These are phyloP conservation scores for Melaleuca quinquenervia DNA, from an alignment of 345 rosid species.

Conservation along the genomic window DNA sequence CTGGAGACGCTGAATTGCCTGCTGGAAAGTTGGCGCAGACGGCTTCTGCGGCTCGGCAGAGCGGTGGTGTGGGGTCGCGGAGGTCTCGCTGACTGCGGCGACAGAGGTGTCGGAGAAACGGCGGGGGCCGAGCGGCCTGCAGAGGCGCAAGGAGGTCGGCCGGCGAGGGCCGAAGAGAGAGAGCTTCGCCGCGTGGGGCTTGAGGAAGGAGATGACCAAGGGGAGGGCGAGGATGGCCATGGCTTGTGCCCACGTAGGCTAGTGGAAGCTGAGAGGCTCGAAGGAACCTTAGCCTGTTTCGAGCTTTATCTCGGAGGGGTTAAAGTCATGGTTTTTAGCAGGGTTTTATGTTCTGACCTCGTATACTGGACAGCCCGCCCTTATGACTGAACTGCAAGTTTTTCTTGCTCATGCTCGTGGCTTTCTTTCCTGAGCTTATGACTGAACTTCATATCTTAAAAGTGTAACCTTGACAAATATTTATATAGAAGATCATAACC, in stretches of 20 bases:
- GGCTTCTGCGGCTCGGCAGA: constrained; percentile 20
- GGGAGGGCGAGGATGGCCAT: constrained; percentile 68
- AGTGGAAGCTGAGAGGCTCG: neutral
- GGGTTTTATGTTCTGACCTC: neutral
- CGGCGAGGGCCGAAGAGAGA: constrained; percentile 17
- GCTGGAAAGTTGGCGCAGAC: constrained; percentile 63
- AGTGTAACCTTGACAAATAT: neutral
- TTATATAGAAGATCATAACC: neutral
- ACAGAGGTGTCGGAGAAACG: constrained; percentile 23
- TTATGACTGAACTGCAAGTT: neutral
- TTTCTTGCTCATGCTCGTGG: neutral
- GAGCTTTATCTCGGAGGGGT: neutral
- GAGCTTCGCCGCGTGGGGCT: constrained; percentile 26
- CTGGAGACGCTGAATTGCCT: constrained; percentile 94
- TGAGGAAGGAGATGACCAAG: constrained; percentile 47
- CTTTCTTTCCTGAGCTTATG: neutral
- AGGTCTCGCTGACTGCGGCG: constrained; percentile 11
- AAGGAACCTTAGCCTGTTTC: neutral
- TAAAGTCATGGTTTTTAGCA: neutral
- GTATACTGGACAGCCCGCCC: accelerated
- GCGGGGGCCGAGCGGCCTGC: neutral
- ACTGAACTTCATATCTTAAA: neutral
- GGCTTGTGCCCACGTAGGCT: neutral
- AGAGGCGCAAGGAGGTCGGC: constrained; percentile 10
- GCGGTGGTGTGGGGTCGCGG: constrained; percentile 19